A percentile compares a stretch with the other conserved stretches of the same genome.
phyloP scores from a whole-genome alignment of 2,329 filamentous ascomycete genomes.

The Dothidotthia symphoricarpi region DNA sequence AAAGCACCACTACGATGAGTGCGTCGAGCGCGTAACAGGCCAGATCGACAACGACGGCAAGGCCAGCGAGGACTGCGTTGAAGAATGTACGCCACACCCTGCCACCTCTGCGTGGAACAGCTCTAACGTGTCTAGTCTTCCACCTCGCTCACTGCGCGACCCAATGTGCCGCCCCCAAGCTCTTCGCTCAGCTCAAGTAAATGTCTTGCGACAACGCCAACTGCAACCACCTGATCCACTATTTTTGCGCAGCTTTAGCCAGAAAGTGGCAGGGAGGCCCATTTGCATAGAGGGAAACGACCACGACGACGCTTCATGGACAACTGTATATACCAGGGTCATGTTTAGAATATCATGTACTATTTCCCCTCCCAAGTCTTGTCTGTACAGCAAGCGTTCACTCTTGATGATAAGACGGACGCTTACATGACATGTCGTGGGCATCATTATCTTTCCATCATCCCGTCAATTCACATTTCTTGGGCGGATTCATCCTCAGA shows the following conservation, averaged over 20 bases:
- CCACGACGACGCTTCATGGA: conserved; percentile 29
- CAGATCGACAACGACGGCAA: conserved; percentile 69
- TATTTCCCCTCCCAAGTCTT: conserved; percentile 23
- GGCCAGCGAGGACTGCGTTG: conserved; percentile 92
- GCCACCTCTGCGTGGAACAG: neutral
- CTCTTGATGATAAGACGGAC: too few relatives aligned
- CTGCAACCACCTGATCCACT: conserved; percentile 11
- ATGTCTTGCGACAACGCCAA: conserved; percentile 9
- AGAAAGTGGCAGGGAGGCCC: conserved; percentile 16
- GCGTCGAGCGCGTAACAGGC: conserved; percentile 84
- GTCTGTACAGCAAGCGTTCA: too few relatives aligned
- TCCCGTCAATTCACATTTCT: neutral
- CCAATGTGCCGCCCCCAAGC: conserved; percentile 91
- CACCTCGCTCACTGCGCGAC: conserved; percentile 95
- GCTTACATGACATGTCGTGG: too few relatives aligned
- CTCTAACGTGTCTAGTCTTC: conserved; percentile 67
- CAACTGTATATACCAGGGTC: conserved; percentile 39
- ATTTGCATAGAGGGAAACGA: conserved; percentile 22
- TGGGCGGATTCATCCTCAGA: conserved; percentile 7
- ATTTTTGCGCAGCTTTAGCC: conserved; percentile 13
- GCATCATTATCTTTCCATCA: neutral
- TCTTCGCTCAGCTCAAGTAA: conserved; percentile 92
- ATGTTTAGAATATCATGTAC: conserved; percentile 42
- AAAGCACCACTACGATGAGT: conserved; percentile 99
- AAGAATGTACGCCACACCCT: conserved; percentile 78